Base-by-base conservation (phyloP, 768 basidiomycete genomes). In the Russula sp. region DNA sequence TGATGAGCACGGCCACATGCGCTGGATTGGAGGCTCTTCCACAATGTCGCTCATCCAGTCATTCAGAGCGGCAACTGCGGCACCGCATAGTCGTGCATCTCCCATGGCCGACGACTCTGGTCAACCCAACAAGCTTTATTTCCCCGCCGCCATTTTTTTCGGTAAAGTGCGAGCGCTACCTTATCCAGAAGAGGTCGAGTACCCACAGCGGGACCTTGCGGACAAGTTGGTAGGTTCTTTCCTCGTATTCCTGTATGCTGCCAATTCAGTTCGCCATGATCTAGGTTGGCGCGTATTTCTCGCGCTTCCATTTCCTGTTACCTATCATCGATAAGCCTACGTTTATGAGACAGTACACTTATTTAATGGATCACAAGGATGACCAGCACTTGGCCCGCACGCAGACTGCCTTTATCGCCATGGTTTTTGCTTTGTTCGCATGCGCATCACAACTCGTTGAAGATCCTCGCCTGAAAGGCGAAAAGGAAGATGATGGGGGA, bases 11-110 rank as follows among this genome's bases (percentile, higher is more conserved):
- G 91, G 91, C 36, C 90, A 92, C 73, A 84, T 90, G 81, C 84
- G 90, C 61, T 93, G 91, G 91, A 93, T 93, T 67, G 91, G 91
- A 45, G 88, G 90, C 56, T 93, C 92, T 5, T 93, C 90, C 16
- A 90, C 90, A 22, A 92, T 93, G 91, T 90, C 91, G 7, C 81
- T 93, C 67, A 91, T 93, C 51, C 90, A 93, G 70, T 91, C 90
- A 5, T 93, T 93, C 77, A 84, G 83, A 64, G 83, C 87, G 48
- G 74, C 87, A 65, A 90, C 88, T 25, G 81, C 87, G 6, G 84
- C 84, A 35, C 88, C 87, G 7, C 75, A 88, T 22, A 82, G 87
- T 70, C 87, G 88, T 61, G 82, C 88, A 59, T 92, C 90, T 8
- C 88, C 88, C 41, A 87, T 86, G 84, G 87, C 90, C 64, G 89